Percentiles rank a stretch among this genome's conserved stretches.
These are phyloP conservation scores for Mrakia hoshinonis DNA, from an alignment of 768 basidiomycete genomes.

Conservation along the genomic window DNA sequence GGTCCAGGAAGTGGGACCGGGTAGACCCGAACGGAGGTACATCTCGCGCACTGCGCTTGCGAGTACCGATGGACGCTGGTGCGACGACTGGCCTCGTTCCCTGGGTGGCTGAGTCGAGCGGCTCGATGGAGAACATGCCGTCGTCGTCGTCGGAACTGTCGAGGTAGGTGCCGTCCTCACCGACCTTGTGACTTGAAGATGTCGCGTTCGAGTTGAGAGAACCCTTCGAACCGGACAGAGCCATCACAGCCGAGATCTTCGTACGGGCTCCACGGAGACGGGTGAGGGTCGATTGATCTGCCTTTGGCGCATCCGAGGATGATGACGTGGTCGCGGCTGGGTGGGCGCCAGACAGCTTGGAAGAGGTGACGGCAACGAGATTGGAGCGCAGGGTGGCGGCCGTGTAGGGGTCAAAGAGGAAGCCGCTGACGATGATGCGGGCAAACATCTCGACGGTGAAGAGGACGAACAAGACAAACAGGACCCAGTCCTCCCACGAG, in stretches of 20 bases:
- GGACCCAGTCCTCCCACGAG: constrained; percentile 74
- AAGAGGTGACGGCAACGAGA: constrained; percentile 47
- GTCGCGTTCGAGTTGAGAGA: not conserved
- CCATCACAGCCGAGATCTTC: constrained; percentile 7
- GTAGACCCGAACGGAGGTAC: not conserved
- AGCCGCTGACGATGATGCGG: constrained; percentile 79
- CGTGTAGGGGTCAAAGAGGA: constrained; percentile 63
- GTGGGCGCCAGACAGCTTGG: not conserved
- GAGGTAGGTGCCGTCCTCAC: not conserved
- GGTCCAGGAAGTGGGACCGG: not conserved
- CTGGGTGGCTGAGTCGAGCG: too few relatives aligned
- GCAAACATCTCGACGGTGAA: constrained; percentile 88
- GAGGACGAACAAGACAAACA: constrained; percentile 73
- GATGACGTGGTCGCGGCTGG: not conserved
- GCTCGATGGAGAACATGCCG: constrained; percentile 14
- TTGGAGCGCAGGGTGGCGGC: constrained; percentile 38
- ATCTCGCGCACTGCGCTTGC: too few relatives aligned
- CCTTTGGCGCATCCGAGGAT: not conserved
- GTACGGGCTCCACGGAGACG: not conserved
- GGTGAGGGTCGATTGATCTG: not conserved
- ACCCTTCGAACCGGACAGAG: not conserved
- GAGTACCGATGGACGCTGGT: too few relatives aligned
- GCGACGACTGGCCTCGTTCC: too few relatives aligned
- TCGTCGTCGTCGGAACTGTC: constrained; percentile 2
- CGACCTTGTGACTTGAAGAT: not conserved